Conservation (phyloP, 1,139 yeast species). For the Taphrina flavorubra region DNA sequence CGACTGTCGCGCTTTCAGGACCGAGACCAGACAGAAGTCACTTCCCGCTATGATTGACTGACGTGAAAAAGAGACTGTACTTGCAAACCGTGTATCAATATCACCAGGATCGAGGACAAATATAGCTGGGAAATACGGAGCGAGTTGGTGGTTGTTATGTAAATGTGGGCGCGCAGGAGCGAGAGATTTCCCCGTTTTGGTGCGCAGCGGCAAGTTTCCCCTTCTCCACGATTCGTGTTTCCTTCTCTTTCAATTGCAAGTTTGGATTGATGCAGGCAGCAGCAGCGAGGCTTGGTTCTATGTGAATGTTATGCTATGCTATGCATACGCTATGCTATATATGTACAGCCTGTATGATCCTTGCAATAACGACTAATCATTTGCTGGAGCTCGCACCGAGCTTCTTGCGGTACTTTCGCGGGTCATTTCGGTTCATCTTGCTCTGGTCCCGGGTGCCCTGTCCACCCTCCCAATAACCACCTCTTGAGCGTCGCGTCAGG, state of each 20-base stretch:
- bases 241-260: too few species aligned
- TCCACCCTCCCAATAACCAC: conserved; percentile 58
- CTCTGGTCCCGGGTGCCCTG: conserved; percentile 55
- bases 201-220: background rate
- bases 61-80: too few species aligned
- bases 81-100: too few species aligned
- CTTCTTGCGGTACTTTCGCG: conserved; percentile 53
- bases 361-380: background rate
- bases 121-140: background rate
- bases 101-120: background rate
- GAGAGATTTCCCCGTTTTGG: background rate
- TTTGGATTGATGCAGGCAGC: too few species aligned
- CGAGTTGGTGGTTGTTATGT: conserved; percentile 1
- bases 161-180: conserved; percentile 7
- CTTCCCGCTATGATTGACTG: too few species aligned
- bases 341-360: background rate
- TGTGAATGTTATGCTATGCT: too few species aligned
- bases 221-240: too few species aligned
- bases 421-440: conserved; percentile 55
- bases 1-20: background rate
- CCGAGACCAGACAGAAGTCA: too few species aligned
- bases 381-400: conserved; percentile 17
- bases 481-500: conserved; percentile 30
- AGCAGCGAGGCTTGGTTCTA: too few species aligned
- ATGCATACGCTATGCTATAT: background rate